Base-by-base conservation (phyloP, 345 rosid species). In the Leavenworthia alabamica region DNA sequence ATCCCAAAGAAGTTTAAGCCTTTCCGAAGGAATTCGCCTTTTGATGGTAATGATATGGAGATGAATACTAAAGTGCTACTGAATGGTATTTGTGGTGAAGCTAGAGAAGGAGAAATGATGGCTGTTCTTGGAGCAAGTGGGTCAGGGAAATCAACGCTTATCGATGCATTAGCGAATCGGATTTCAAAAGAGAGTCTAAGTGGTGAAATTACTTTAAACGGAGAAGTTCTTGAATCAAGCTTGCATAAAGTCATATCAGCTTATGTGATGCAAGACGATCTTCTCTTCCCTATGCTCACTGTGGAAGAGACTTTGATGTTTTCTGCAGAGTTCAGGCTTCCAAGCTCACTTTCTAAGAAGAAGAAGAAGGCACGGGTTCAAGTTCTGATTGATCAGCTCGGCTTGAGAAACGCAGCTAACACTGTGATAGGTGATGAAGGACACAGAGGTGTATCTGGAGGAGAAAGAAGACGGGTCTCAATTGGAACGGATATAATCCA, bases 341-440 rank as follows among this genome's bases (percentile, higher is more conserved):
- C 98, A n/a, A 84, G 82, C 3, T 80, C 90, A 1, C 80, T 92
- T 2, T 80, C 95, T 11, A 85, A 54, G 78, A 71, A 67, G 36
- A 81, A 83, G 68, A 92, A 89, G 82, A 68, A 47, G 28, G 89
- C 84, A 1, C 73, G 96, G 31, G 98, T 92, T 16, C 86, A 89
- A 66, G 95, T 85, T 59, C 58, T 92, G 64, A 92, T 92, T 2
- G 98, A 92, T 39, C 96, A 92, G 53, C 68, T 92, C 1, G 95
- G 98, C 8, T 29, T 71, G 33, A 64, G 89, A 7, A 86, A 15
- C 19, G 95, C 95, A 0, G 93, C 97, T 0, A 80, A 71, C 11
- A 92, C 97, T 0, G 95, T 92, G 36, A 89, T 92, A 1, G 98
- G 98, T 0, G 98, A 92, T 41, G 96, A 92, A 66, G 98, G 95